Evolutionary conservation across 768 basidiomycete genomes (phyloP).

Genomic region (Lentinula edodes): DNA sequence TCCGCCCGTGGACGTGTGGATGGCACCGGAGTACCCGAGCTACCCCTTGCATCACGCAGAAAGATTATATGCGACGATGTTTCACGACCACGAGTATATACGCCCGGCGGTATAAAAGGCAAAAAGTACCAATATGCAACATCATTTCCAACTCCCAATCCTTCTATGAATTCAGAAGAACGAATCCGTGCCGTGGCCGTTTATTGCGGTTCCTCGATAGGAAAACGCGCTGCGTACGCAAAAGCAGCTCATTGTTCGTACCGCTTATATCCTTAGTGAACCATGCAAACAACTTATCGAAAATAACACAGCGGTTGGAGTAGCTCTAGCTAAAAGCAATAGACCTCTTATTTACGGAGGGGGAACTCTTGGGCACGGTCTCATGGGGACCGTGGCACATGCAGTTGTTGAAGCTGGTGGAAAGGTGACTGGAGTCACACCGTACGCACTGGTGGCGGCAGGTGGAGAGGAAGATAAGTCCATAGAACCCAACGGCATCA

Average conservation of each 20-base stretch:
- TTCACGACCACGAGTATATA: too few species aligned
- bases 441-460: conserved; percentile 63
- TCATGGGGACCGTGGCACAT: conserved; percentile 81
- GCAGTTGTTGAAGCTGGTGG: conserved; percentile 64
- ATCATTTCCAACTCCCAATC: too few species aligned
- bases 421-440: conserved; percentile 71
- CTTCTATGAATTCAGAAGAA: neutral
- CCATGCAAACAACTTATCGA: neutral
- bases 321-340: conserved; percentile 55
- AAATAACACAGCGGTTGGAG: conserved; percentile 54
- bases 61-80: too few species aligned
- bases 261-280: neutral
- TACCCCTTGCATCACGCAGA: too few species aligned
- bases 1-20: too few species aligned
- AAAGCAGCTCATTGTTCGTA: conserved; percentile 65
- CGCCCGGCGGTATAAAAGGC: too few species aligned
- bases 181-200: conserved; percentile 52
- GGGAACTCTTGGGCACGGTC: conserved; percentile 52
- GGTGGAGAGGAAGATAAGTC: conserved; percentile 57
- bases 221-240: conserved; percentile 54
- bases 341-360: conserved; percentile 84
- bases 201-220: conserved; percentile 77
- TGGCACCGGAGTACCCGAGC: too few species aligned
- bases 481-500: conserved; percentile 6
- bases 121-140: too few species aligned